Evolutionary conservation across 2,329 filamentous ascomycete species (phyloP).

Genomic region (Zasmidium angulare): DNA sequence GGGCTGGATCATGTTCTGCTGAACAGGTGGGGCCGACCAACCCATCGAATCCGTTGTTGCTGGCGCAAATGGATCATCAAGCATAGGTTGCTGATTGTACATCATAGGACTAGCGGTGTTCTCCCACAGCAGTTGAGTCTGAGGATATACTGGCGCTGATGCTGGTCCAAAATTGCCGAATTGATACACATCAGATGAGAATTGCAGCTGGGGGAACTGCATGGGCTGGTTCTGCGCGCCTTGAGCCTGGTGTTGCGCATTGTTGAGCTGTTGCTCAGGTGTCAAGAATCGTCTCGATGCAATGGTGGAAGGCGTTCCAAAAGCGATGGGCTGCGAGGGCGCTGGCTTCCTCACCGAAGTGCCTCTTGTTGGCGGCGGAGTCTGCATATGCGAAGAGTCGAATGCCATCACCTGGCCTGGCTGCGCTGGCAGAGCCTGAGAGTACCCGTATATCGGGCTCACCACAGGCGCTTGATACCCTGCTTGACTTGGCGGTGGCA

Average conservation of each 20-base stretch:
- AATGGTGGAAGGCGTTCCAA: conserved; percentile 41
- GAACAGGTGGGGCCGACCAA: conserved; percentile 17
- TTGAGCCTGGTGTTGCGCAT: conserved; percentile 5
- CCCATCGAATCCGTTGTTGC: conserved; percentile 14
- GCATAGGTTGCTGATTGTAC: conserved; percentile 18
- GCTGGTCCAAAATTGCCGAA: conserved; percentile 53
- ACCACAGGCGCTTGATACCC: conserved; percentile 13
- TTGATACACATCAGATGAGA: conserved; percentile 59
- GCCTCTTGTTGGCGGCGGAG: conserved; percentile 60
- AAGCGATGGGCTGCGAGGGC: conserved; percentile 40
- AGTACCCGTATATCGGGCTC: conserved; percentile 20
- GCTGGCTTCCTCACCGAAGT: conserved; percentile 50
- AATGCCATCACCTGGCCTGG: conserved; percentile 21
- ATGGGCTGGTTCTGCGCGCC: conserved; percentile 37
- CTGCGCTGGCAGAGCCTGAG: conserved; percentile 10
- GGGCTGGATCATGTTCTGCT: conserved; percentile 16
- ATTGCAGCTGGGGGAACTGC: conserved; percentile 55
- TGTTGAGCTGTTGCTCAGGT: conserved; percentile 28
- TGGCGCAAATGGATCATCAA: conserved; percentile 34
- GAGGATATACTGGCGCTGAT: conserved; percentile 58
- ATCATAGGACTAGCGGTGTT: conserved; percentile 22
- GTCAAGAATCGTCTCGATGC: conserved; percentile 31
- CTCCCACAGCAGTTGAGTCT: conserved; percentile 50
- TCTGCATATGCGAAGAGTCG: conserved; percentile 55
- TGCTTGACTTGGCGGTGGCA: conserved; percentile 17